Percentiles rank a stretch among this genome's conserved stretches.
Conservation (phyloP, 2,329 filamentous ascomycete genomes). For the Metarhizium sp. region DNA sequence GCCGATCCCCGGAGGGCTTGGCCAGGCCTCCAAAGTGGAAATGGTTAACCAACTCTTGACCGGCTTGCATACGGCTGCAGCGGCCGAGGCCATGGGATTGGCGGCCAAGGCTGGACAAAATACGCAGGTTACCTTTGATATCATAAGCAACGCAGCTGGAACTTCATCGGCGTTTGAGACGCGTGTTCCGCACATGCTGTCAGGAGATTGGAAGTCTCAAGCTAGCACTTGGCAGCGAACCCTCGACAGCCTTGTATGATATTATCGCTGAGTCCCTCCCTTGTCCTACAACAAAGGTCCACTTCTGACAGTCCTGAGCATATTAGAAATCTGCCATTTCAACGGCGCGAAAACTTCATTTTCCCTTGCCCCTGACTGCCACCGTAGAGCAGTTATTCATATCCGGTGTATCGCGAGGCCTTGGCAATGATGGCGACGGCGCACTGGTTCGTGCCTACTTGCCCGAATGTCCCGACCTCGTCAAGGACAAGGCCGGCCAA, state of each 20-base stretch:
- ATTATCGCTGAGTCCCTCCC: too few relatives aligned
- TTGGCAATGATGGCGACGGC: slow-evolving; percentile 18
- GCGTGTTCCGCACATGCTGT: slow-evolving; percentile 42
- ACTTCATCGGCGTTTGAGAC: slow-evolving; percentile 48
- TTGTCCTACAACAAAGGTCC: too few relatives aligned
- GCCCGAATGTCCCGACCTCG: too few relatives aligned
- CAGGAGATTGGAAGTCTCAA: slow-evolving; percentile 33
- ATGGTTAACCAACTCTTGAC: slow-evolving; percentile 44
- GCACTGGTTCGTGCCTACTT: slow-evolving; percentile 13
- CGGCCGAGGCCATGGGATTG: slow-evolving; percentile 42
- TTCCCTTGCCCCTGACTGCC: slow-evolving; percentile 26
- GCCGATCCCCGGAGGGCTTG: slow-evolving; percentile 31
- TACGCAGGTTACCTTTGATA: slow-evolving; percentile 20
- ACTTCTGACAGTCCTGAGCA: slow-evolving; percentile 19
- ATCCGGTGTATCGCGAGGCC: slow-evolving; percentile 16
- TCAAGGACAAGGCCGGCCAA: too few relatives aligned
- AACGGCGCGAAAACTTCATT: slow-evolving; percentile 18
- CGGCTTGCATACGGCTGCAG: slow-evolving; percentile 40
- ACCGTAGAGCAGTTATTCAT: slow-evolving; percentile 23
- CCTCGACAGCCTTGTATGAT: too few relatives aligned
- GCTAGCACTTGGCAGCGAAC: slow-evolving; percentile 23
- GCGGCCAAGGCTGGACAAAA: slow-evolving; percentile 38
- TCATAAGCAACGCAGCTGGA: slow-evolving; percentile 19
- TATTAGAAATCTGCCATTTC: slow-evolving; percentile 14
- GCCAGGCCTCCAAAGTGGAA: slow-evolving; percentile 43